Conservation (phyloP, 306 rosid genomes). For the Rosa lucieae region DNA sequence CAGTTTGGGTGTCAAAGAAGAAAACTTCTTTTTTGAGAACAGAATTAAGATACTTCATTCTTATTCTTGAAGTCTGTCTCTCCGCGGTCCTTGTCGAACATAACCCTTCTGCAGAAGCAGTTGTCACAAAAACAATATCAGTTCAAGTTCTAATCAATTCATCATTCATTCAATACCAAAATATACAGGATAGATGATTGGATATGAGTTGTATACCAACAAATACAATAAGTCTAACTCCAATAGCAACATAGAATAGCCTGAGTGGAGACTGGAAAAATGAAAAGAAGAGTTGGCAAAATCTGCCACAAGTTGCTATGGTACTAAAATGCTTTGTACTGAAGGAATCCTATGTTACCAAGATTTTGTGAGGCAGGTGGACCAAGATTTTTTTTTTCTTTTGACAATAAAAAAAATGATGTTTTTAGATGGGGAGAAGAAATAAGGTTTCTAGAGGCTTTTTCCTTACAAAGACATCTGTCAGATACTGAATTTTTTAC, state of each 20-base stretch:
- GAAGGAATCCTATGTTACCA: not conserved
- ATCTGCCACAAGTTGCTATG: slow-evolving; percentile 17
- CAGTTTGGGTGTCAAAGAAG: slow-evolving; percentile 69
- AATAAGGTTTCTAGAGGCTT: too few species aligned
- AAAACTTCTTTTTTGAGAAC: slow-evolving; percentile 89
- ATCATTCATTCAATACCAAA: slow-evolving; percentile 7
- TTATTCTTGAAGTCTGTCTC: slow-evolving; percentile 84
- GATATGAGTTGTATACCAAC: slow-evolving; percentile 45
- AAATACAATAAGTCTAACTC: slow-evolving; percentile 75
- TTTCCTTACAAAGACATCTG: too few species aligned
- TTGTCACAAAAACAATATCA: slow-evolving; percentile 30
- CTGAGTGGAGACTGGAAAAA: slow-evolving; percentile 63
- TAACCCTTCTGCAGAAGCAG: too few species aligned
- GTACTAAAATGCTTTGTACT: not conserved
- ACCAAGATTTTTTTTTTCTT: too few species aligned
- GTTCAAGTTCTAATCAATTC: slow-evolving; percentile 3
- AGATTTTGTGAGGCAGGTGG: too few species aligned
- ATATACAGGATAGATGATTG: not conserved
- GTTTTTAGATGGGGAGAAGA: too few species aligned
- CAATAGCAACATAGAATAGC: slow-evolving; percentile 69
- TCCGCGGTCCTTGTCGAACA: slow-evolving; percentile 91
- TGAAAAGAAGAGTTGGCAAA: slow-evolving; percentile 16
- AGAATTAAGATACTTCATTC: slow-evolving; percentile 74
- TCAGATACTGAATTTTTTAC: too few species aligned
- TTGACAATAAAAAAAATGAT: too few species aligned